Evolutionary conservation across 1,284 basidiomycete genomes (phyloP), one percentile per base, ranked within the genome.

Genomic region (Apiotrichum brassicae): DNA sequence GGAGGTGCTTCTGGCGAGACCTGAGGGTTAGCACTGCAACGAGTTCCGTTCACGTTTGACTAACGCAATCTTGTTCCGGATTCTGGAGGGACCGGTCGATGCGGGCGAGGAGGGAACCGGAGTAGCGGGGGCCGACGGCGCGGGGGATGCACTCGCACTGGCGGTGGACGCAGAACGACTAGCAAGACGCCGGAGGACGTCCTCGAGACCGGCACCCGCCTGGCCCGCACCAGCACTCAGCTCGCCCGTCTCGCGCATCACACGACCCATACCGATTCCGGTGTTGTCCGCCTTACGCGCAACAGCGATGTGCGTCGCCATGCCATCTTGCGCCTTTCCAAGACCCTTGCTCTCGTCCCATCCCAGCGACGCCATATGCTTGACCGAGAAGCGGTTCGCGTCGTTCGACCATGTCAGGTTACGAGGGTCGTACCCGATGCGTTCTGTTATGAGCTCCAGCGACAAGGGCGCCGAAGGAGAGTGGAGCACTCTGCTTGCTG

Each of bases 351-450:
- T 60, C 19, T 68, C 65, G 33, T 63, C 51, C 71, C 73, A 74
- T n/a, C 73, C 73, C 20, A 74, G 61, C n/a, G 64, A 57, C 19
- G 61, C 59, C 58, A 75, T 70, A 60, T 74, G 71, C 54, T 73
- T 70, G 55, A 71, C 70, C 5, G 72, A 72, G 61, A 75, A 75
- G 16, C 72, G 64, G 37, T 55, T 53, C 34, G 67, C 66, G 56
- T 75, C 72, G 58, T 71, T 66, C 22, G 70, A 68, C 73, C 73
- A 75, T 43, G 63, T 58, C 28, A 75, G 59, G 59, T 75, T 75
- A 6, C 73, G 66, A 7, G 73, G 73, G 59, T 75, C 73, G 49
- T 61, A 53, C 40, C 71, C 69, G 56, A 74, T 73, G 33, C 68
- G 61, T 62, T 72, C 68, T 68, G 57, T 49, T 20, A 33, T 30